Base-by-base conservation (phyloP, 1,139 yeast species). In the Citeromyces siamensis region DNA sequence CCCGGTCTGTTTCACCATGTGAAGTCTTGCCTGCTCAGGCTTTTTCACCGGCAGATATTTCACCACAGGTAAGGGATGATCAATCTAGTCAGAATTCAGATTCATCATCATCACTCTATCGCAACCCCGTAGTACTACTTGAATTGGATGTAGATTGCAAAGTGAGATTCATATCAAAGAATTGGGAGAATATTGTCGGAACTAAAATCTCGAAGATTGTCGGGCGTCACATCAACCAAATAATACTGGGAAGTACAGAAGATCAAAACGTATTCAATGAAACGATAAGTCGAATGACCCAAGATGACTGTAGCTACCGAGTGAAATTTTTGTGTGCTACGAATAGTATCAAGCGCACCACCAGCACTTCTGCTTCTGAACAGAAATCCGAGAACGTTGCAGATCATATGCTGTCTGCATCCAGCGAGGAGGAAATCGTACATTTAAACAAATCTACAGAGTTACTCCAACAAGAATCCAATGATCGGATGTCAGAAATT, bases 61-160 rank as follows among this genome's bases (percentile, higher is more conserved):
- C 14, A 18, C 17, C 35, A 8, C 35, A 32, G 9, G 16, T 17
- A 12, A 19, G 9, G 16, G 22, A 13, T 5, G 16, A 7, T 19
- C n/a, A 22, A 32, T n/a, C 18, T 18, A 32, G 35, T 32, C 26
- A 32, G 21, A 19, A n/a, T 14, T 18, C 35, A 19, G 35, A 32
- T 14, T 20, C 23, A 7, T 19, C 13, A 14, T 22, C 22, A 10
- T 20, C 35, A 12, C 18, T 22, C n/a, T 13, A 20, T n/a, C 22
- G 21, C 19, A 80, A 78, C 46, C 85, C 85, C 4, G 78, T 86
- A n/a, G 73, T 79, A n/a, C 79, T 90, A 2, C 60, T 90, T 61
- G 98, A 90, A 55, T 59, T 90, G 41, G 90, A 81, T 49, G 60
- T 85, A 49, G 79, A 78, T 47, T 86, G 95, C 14, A 71, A 68